Base-by-base conservation (phyloP, 768 basidiomycete genomes). In the Mrakia gelida region DNA sequence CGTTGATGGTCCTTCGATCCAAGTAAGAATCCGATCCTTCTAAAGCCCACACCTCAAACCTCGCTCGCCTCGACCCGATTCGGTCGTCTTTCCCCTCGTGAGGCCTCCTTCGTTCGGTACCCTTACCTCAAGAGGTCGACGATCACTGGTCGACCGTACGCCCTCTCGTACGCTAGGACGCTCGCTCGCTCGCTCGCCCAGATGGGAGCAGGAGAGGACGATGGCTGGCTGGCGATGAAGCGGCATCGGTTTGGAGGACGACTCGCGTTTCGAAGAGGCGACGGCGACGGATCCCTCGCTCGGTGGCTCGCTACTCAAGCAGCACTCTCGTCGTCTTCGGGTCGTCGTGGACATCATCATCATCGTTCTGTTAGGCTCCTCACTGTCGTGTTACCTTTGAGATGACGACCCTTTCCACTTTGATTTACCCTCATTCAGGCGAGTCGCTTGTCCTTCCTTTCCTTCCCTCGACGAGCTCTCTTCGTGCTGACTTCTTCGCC, bases 1-100 rank as follows among this genome's bases (percentile, higher is more conserved):
- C 45, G 72, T 74, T 62, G 77, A 78, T n/a, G 77, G 77, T 9
- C 77, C 77, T 13, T 49, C 71, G 71, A 73, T 78, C 41, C 43
- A 67, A 45, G 77, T 78, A 72, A 78, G 77, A 62, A 49, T 49
- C 49, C 21, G 34, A 54, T 67, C 41, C 68, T 54, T 49, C 54
- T 26, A 52, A 28, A 21, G 2, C 32, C 34, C 21, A 41, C 54
- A 38, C 13, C 23, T 26, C 26, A 28, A 28, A 23, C 68, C 16
- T 28, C 70, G 10, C 34, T 38, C 67, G 52, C 49, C 49, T 45
- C 75, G 49, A 43, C 38, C 54, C 21, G 54, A 38, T n/a, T 2
- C 68, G 28, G 16, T 41, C 67, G 54, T 49, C 13, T 11, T 49
- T 49, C 43, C 28, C 52, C 23, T 52, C 61, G 43, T 41, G 56